Conservation (phyloP, 73 alveolate genomes). For the Tetrahymena malaccensis region DNA sequence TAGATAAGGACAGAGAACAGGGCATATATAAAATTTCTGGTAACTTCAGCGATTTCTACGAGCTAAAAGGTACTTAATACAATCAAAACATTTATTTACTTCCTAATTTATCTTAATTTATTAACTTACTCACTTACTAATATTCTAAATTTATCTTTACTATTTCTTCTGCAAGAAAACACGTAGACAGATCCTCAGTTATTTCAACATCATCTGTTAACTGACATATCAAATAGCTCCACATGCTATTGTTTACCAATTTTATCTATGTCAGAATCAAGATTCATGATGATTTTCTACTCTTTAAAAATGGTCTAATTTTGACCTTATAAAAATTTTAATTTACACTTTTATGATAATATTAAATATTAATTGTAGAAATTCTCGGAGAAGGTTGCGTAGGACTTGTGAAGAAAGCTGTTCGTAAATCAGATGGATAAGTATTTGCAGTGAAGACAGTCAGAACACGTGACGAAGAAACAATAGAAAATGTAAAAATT, state of each 20-base stretch:
- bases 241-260: background rate
- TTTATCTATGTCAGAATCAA: background rate
- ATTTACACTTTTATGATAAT: background rate
- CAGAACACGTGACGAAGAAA: slow-evolving; percentile 30
- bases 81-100: background rate
- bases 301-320: background rate
- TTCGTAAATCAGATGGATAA: slow-evolving; percentile 10
- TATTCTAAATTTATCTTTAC: background rate
- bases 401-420: slow-evolving; percentile 16
- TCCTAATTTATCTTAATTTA: background rate
- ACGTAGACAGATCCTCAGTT: background rate
- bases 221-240: background rate
- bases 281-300: background rate
- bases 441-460: slow-evolving; percentile 29
- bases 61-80: background rate
- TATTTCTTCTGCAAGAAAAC: background rate
- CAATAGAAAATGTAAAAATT: slow-evolving; percentile 2
- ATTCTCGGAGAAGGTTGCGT: slow-evolving; percentile 34
- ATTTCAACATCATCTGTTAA: too few species aligned
- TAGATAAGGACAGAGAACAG: background rate
- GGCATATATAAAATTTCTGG: background rate
- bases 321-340: background rate
- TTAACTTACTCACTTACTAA: background rate
- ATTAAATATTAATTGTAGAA: background rate
- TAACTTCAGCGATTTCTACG: background rate